Base-by-base conservation (phyloP, 805 yeast genomes). In the Saccharomycopsis capsularis region DNA sequence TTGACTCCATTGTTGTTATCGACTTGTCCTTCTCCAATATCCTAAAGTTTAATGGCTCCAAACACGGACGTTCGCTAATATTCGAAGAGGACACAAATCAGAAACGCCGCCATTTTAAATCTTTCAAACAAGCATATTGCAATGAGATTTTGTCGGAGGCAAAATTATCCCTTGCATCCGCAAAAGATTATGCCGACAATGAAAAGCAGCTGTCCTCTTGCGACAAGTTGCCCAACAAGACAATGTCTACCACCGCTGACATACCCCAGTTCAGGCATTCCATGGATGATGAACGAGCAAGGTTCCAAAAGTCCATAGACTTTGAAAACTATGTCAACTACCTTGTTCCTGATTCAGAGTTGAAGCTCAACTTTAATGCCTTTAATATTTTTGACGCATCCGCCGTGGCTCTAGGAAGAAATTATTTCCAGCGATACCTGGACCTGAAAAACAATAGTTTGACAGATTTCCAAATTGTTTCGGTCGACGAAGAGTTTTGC, bases 351-450 rank as follows among this genome's bases (percentile, higher is more conserved):
- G 78, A 80, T 25, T 68, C 78, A 5, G 81, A 79, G 50, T 73
- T 81, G 56, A 52, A 29, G n/a, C 25, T 40, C 11, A 38, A 35
- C 15, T 77, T 85, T 23, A 79, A 85, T 1, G 76, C 82, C 36
- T 67, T 80, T 41, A 79, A 89, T 1, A 83, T 82, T 0, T 81
- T 85, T 56, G 87, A 90, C 2, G 80, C 87, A 1, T 78, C 82
- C 47, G 89, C 93, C 0, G 81, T 85, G 51, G 84, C 90, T 0
- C 65, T 85, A 39, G 93, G 93, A 2, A 74, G 86, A 57, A 82
- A 78, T 60, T 85, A 88, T 0, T 74, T 82, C 58, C 87, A 81
- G 57, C 68, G 85, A 42, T 81, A 71, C 60, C 21, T 39, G 21
- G 23, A 15, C n/a, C 29, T 39, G 2, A 19, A 19, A 13, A 83